These are phyloP conservation scores for Phytophthora sojae DNA, from an alignment of 352 stramenopile species.

Conservation along the genomic window DNA sequence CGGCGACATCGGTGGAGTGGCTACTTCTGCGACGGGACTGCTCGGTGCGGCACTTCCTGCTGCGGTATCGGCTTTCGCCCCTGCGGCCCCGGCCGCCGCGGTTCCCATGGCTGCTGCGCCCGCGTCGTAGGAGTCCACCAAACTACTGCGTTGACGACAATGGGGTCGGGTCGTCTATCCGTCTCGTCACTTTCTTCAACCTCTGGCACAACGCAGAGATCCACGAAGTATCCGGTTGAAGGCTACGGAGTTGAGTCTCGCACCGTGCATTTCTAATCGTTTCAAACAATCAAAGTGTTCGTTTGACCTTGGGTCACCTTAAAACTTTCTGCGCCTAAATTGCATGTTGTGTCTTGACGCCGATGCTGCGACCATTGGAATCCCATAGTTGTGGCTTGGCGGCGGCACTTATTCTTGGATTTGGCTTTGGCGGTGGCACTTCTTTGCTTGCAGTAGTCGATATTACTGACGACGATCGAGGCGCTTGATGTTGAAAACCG, in stretches of 20 bases:
- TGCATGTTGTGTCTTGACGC: conserved; percentile 21
- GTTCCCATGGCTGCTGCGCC: not conserved
- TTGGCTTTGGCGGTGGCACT: conserved; percentile 4
- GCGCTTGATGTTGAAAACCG: conserved; percentile 28
- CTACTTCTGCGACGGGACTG: conserved; percentile 1
- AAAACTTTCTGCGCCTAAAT: conserved; percentile 8
- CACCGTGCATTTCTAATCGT: not conserved
- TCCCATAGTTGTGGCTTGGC: conserved; percentile 55
- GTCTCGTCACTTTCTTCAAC: not conserved
- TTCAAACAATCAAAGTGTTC: conserved; percentile 1
- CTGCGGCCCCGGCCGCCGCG: not conserved
- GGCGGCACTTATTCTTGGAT: not conserved
- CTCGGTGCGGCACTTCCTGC: conserved; percentile 1
- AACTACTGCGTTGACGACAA: not conserved
- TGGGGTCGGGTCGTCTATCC: not conserved
- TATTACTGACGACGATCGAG: not conserved
- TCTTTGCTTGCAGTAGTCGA: not conserved
- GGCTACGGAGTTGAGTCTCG: not conserved
- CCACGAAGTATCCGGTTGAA: conserved; percentile 1
- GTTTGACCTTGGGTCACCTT: conserved; percentile 2
- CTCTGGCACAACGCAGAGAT: not conserved
- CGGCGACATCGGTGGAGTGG: conserved; percentile 1
- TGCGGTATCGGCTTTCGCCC: not conserved
- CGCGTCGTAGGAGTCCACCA: not conserved
- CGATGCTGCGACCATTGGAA: conserved; percentile 58